These are phyloP conservation scores for Suhomyces terraborum DNA, from an alignment of 1,139 yeast genomes.

Conservation along the genomic window DNA sequence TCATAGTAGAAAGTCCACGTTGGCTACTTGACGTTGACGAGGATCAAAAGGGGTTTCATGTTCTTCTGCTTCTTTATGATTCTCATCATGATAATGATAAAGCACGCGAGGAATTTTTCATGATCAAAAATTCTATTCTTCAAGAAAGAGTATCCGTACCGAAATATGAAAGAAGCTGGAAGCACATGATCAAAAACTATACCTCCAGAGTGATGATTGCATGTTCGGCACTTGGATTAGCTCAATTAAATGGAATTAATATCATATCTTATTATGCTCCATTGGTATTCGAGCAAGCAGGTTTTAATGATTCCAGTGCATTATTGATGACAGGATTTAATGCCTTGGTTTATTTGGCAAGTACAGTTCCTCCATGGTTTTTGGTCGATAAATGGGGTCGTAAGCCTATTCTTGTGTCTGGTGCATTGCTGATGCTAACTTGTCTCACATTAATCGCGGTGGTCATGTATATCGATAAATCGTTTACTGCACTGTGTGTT, in stretches of 20 bases:
- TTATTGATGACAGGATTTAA: slow-evolving; percentile 57
- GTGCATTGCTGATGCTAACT: slow-evolving; percentile 51
- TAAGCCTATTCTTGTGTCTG: slow-evolving; percentile 51
- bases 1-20: slow-evolving; percentile 58
- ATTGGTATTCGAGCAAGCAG: slow-evolving; percentile 55
- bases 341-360: slow-evolving; percentile 47
- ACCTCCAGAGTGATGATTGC: slow-evolving; percentile 46
- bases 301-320: slow-evolving; percentile 51
- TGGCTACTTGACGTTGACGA: slow-evolving; percentile 54
- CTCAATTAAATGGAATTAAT: slow-evolving; percentile 59
- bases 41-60: slow-evolving; percentile 62
- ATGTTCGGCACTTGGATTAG: slow-evolving; percentile 54
- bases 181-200: slow-evolving; percentile 43
- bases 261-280: slow-evolving; percentile 59
- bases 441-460: slow-evolving; percentile 45
- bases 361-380: slow-evolving; percentile 58
- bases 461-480: slow-evolving; percentile 38
- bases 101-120: slow-evolving; percentile 66
- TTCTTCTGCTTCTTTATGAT: slow-evolving; percentile 77
- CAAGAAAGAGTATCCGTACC: slow-evolving; percentile 46
- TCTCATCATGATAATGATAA: slow-evolving; percentile 49
- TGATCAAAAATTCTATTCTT: slow-evolving; percentile 79
- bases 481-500: slow-evolving; percentile 47
- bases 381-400: slow-evolving; percentile 58
- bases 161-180: slow-evolving; percentile 47